These are phyloP conservation scores for Vitis cinerea DNA, from an alignment of 164 flowering plant genomes.

Conservation along the genomic window DNA sequence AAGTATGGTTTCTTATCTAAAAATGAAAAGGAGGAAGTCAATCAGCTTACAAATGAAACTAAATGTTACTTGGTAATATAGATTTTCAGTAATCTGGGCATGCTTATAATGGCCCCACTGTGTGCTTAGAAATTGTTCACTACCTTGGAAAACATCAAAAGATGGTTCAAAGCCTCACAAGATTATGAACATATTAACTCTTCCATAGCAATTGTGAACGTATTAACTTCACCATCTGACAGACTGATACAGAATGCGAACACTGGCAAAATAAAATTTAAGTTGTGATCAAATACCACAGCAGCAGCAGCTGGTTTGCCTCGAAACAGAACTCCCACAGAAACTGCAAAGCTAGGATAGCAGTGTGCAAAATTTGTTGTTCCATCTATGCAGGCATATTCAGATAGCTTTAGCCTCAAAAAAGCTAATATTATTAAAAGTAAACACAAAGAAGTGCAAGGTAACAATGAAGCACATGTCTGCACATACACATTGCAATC, in stretches of 20 bases:
- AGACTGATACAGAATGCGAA: slow-evolving; percentile 1
- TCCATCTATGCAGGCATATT: slow-evolving; percentile 61
- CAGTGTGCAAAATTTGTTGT: slow-evolving; percentile 96
- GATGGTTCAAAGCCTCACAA: not conserved
- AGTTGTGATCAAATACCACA: slow-evolving; percentile 54
- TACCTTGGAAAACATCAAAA: no score
- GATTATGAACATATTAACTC: not conserved
- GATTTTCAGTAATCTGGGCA: no score
- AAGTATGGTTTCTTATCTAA: no score
- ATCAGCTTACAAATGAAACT: no score
- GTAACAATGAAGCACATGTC: no score
- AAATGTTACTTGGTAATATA: no score
- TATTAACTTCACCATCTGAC: not conserved
- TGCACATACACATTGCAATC: no score
- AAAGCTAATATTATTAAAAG: not conserved
- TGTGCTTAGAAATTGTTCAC: no score
- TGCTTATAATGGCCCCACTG: no score
- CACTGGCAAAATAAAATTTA: not conserved
- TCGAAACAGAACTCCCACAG: slow-evolving; percentile 83
- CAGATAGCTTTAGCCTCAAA: slow-evolving; percentile 6
- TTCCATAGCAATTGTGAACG: no score
- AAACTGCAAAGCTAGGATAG: slow-evolving; percentile 97
- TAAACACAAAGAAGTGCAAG: not conserved
- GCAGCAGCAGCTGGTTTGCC: slow-evolving; percentile 96
- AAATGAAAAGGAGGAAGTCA: no score